These are phyloP conservation scores for Garcia nutans DNA, from an alignment of 345 rosid genomes.

Conservation along the genomic window DNA sequence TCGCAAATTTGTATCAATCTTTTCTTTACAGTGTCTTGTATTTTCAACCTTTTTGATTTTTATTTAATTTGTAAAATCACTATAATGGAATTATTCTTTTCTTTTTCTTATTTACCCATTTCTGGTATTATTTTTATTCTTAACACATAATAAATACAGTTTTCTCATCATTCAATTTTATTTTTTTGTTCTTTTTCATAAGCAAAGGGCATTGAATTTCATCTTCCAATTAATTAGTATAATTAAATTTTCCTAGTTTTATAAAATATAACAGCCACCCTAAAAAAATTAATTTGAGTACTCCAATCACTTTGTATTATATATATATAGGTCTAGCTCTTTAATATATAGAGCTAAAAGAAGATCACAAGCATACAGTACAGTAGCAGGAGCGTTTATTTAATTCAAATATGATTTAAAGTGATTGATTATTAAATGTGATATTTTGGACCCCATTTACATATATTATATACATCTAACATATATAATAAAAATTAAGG, in stretches of 20 bases:
- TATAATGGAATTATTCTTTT: slow-evolving; percentile 10
- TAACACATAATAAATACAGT: too few relatives aligned
- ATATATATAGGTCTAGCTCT: background rate
- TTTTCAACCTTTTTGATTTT: slow-evolving; percentile 24
- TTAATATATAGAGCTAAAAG: background rate
- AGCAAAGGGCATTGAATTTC: background rate
- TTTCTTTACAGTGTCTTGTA: slow-evolving; percentile 38
- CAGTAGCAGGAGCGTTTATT: background rate
- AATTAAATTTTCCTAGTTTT: background rate
- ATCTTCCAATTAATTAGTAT: background rate
- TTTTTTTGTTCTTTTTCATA: background rate
- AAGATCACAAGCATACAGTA: slow-evolving; percentile 6
- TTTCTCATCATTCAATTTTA: too few relatives aligned
- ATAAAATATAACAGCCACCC: background rate
- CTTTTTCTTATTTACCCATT: slow-evolving; percentile 5
- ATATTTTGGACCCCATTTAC: background rate
- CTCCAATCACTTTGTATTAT: background rate
- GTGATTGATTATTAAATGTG: background rate
- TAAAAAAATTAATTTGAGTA: background rate
- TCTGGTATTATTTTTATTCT: background rate
- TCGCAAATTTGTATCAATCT: slow-evolving; percentile 22
- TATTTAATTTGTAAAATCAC: slow-evolving; percentile 8
- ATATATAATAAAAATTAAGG: background rate
- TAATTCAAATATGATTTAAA: slow-evolving; percentile 1
- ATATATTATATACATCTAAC: background rate